Base-by-base conservation (phyloP, 2,329 filamentous ascomycete genomes). In the Exophiala phaeomuriformis region DNA sequence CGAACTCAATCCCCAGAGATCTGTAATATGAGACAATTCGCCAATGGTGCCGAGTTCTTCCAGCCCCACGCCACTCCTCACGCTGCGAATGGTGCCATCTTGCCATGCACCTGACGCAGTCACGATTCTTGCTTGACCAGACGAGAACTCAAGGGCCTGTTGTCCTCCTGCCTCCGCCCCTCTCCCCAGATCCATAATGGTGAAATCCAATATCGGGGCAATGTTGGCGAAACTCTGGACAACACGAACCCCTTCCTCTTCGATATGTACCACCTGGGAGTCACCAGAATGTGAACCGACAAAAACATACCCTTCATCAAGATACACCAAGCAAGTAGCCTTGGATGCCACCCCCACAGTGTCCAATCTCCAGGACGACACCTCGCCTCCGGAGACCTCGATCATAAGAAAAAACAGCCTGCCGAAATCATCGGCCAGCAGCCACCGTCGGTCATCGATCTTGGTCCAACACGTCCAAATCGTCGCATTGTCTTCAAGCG, bases 161-260 rank as follows among this genome's bases (percentile, higher is more conserved):
- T 78, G 19, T 19, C 19, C 19, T 19, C 19, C 82, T 59, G 93
- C 86, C 27, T 85, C 85, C 55, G 88, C 84, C 52, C 88, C 79
- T 62, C 89, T 90, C 0, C 90, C 91, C 77, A 97, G 86, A 65
- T 97, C 93, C 89, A 97, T 95, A 10, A 98, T 82, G 1, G 87
- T 85, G 63, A 98, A 96, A 67, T 98, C 93, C 37, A 97, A 72
- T 40, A 98, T 87, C 0, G 93, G 93, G 0, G 87, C 90, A 63
- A 97, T 88, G 65, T 95, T 98, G 2, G 81, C 74, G 52, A 94
- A 77, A 0, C 82, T 85, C 65, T 95, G 89, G 6, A 93, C 68
- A 3, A 90, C 69, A 45, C 84, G 75, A 55, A 90, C 75, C 0
- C 76, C 78, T 32, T 84, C 75, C 49, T 79, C 76, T 42, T 73